Evolutionary conservation across 2,329 filamentous ascomycete genomes (phyloP).

Genomic region (Pyricularia grisea): DNA sequence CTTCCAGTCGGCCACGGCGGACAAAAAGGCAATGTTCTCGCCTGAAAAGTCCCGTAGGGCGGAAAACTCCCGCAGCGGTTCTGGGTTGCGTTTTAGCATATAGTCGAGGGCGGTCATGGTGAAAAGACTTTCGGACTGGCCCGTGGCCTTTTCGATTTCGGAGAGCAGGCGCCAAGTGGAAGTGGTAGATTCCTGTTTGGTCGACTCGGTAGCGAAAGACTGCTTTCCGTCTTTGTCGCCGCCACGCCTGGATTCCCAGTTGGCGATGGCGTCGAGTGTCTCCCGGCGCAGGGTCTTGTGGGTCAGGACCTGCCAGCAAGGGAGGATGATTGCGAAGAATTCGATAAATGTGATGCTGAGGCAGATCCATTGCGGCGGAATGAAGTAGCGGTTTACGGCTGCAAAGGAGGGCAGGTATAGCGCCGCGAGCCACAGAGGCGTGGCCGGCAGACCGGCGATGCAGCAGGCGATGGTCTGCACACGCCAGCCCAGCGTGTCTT

Average conservation of each 20-base stretch:
- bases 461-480: slow-evolving; percentile 48
- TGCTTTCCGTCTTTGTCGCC: background rate
- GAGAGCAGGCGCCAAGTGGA: slow-evolving; percentile 11
- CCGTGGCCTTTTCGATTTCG: slow-evolving; percentile 17
- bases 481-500: slow-evolving; percentile 58
- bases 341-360: slow-evolving; percentile 55
- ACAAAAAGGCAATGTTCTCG: slow-evolving; percentile 61
- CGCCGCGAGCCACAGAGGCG: slow-evolving; percentile 59
- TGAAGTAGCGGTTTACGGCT: slow-evolving; percentile 39
- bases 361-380: slow-evolving; percentile 27
- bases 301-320: slow-evolving; percentile 45
- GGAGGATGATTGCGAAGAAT: slow-evolving; percentile 53
- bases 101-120: slow-evolving; percentile 55
- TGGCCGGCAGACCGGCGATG: slow-evolving; percentile 48
- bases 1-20: slow-evolving; percentile 48
- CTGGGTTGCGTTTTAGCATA: slow-evolving; percentile 45
- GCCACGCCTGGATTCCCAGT: slow-evolving; percentile 30
- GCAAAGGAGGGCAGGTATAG: slow-evolving; percentile 41
- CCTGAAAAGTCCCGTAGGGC: slow-evolving; percentile 59
- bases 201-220: background rate
- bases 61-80: slow-evolving; percentile 53
- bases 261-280: slow-evolving; percentile 37
- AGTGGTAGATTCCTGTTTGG: background rate
- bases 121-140: slow-evolving; percentile 33
- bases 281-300: slow-evolving; percentile 35